Conservation (phyloP, 2,329 filamentous ascomycete genomes). For the Colletotrichum caudatum region DNA sequence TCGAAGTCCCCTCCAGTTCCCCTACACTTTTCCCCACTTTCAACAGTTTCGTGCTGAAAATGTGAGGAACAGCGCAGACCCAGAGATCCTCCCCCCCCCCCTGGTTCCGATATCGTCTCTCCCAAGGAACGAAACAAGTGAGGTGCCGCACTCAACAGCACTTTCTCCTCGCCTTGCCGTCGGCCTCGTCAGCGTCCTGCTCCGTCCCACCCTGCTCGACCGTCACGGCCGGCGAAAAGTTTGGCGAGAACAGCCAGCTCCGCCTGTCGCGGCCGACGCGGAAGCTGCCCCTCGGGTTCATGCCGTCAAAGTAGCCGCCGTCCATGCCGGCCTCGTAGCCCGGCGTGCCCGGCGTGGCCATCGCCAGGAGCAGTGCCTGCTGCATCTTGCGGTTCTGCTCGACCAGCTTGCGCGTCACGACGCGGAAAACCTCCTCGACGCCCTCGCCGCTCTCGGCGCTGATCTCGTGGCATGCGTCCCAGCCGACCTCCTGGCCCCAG, state of each 20-base stretch:
- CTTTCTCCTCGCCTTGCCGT: conserved; percentile 43
- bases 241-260: conserved; percentile 70
- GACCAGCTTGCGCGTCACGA: conserved; percentile 72
- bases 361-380: conserved; percentile 68
- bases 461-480: conserved; percentile 98
- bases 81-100: not conserved
- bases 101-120: not conserved
- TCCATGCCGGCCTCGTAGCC: conserved; percentile 60
- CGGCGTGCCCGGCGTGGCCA: conserved; percentile 62
- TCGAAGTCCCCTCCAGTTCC: not conserved
- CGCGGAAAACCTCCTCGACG: conserved; percentile 94
- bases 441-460: conserved; percentile 94
- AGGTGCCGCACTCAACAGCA: conserved; percentile 46
- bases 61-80: not conserved
- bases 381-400: conserved; percentile 74
- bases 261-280: conserved; percentile 68
- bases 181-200: conserved; percentile 43
- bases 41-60: not conserved
- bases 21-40: not conserved
- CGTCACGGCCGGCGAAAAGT: conserved; percentile 64
- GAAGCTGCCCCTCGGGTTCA: conserved; percentile 64
- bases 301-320: conserved; percentile 65
- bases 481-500: conserved; percentile 93
- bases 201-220: conserved; percentile 56
- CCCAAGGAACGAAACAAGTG: not conserved